Conservation (phyloP, 2,329 filamentous ascomycete genomes). For the Colletotrichum trifolii region DNA sequence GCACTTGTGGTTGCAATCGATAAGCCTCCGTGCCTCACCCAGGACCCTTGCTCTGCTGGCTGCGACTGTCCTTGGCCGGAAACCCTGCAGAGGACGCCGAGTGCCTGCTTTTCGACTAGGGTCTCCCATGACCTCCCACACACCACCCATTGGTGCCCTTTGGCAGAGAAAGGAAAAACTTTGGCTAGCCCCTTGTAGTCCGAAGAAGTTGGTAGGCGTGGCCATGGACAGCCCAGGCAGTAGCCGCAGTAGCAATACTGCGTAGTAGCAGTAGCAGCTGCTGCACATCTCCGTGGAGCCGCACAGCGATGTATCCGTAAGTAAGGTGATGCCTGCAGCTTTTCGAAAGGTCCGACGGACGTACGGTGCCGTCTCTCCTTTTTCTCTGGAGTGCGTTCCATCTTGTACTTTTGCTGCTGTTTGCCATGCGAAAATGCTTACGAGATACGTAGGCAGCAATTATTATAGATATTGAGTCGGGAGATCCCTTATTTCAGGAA, state of each 20-base stretch:
- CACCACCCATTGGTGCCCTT: neutral
- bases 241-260: too few relatives aligned
- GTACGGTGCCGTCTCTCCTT: too few relatives aligned
- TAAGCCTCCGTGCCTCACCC: slow-evolving; percentile 18
- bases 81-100: slow-evolving; percentile 17
- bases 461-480: too few relatives aligned
- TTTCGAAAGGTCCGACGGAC: too few relatives aligned
- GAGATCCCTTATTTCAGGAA: too few relatives aligned
- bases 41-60: slow-evolving; percentile 11
- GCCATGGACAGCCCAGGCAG: slow-evolving; percentile 6
- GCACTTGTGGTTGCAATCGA: slow-evolving; percentile 9
- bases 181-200: slow-evolving; percentile 29
- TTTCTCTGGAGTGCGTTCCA: too few relatives aligned
- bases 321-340: too few relatives aligned
- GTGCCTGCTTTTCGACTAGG: slow-evolving; percentile 8
- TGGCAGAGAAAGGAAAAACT: slow-evolving; percentile 1
- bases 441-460: too few relatives aligned
- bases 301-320: slow-evolving; percentile 18
- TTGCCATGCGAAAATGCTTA: too few relatives aligned
- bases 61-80: slow-evolving; percentile 22
- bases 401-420: too few relatives aligned
- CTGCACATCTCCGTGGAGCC: slow-evolving; percentile 19
- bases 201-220: slow-evolving; percentile 9
- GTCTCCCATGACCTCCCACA: slow-evolving; percentile 25
- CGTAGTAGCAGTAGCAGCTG: too few relatives aligned